Percentiles rank a stretch among this genome's conserved stretches.
Conservation (phyloP, 2,329 filamentous ascomycete species). For the Akanthomyces uredinophilus region DNA sequence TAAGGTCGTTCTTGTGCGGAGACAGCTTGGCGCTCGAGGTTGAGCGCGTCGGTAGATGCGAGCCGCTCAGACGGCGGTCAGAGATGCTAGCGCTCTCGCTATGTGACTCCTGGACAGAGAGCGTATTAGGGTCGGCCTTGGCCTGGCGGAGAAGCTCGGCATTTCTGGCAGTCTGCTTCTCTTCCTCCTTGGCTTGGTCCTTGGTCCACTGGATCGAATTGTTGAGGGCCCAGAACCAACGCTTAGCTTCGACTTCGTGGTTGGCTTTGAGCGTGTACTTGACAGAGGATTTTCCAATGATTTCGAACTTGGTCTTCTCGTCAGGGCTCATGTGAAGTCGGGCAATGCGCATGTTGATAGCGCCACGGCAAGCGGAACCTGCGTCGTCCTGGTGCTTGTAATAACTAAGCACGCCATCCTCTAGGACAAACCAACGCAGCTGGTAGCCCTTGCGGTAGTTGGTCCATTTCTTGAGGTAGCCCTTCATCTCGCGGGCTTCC, state of each 20-base stretch:
- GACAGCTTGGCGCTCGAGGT: constrained; percentile 24
- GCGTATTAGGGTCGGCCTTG: constrained; percentile 60
- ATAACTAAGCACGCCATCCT: constrained; percentile 95
- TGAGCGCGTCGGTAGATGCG: constrained; percentile 35
- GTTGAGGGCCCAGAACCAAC: constrained; percentile 98
- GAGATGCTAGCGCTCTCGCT: constrained; percentile 50
- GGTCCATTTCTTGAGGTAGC: constrained; percentile 98
- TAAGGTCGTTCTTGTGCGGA: constrained; percentile 31
- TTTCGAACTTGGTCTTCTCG: constrained; percentile 97
- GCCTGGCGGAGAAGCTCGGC: constrained; percentile 73
- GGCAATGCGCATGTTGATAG: constrained; percentile 98
- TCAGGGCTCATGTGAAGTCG: constrained; percentile 92
- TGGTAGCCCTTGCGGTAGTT: constrained; percentile 98
- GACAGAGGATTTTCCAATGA: constrained; percentile 95
- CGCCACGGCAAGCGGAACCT: constrained; percentile 90
- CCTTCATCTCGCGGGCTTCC: constrained; percentile 94
- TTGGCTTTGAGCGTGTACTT: constrained; percentile 98
- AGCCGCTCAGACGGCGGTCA: constrained; percentile 40
- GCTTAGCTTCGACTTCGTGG: constrained; percentile 94
- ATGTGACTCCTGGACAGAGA: constrained; percentile 40
- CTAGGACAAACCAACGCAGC: constrained; percentile 93
- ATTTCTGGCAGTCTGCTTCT: constrained; percentile 67
- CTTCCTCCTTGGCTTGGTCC: constrained; percentile 90
- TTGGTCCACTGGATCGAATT: constrained; percentile 99
- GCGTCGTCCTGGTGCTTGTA: constrained; percentile 99